These are phyloP conservation scores for Fallopia convolvulus DNA, from an alignment of 148 eudicot genomes.

Conservation along the genomic window DNA sequence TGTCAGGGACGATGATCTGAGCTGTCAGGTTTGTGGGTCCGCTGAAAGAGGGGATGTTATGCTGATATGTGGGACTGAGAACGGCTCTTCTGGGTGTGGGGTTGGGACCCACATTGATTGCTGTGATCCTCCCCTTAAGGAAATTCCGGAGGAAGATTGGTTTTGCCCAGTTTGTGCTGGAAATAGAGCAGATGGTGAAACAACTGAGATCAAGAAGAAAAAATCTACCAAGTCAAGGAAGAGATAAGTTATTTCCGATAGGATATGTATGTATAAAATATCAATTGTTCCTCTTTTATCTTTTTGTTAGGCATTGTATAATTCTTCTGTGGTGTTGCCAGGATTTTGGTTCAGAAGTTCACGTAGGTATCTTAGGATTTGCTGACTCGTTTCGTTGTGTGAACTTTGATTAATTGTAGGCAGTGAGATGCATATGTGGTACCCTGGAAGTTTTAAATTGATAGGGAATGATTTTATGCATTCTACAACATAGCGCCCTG, in stretches of 20 bases:
- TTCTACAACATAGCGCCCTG: too few species aligned
- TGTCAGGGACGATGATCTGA: slow-evolving; percentile 24
- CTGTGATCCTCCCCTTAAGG: slow-evolving; percentile 70
- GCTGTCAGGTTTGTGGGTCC: slow-evolving; percentile 61
- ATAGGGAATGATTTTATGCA: background rate
- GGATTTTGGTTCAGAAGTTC: background rate
- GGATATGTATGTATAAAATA: background rate
- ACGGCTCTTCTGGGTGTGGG: slow-evolving; percentile 67
- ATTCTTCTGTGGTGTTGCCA: background rate
- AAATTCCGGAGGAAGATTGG: slow-evolving; percentile 79
- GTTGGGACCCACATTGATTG: slow-evolving; percentile 74
- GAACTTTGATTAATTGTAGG: background rate
- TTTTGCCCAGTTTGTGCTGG: slow-evolving; percentile 53
- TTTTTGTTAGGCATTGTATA: background rate
- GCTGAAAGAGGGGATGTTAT: slow-evolving; percentile 75
- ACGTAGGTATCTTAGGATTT: background rate
- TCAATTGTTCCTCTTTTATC: background rate
- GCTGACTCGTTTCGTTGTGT: background rate
- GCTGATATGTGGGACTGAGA: slow-evolving; percentile 79
- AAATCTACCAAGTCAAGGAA: slow-evolving; percentile 18
- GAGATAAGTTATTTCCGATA: slow-evolving; percentile 14
- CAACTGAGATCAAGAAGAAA: slow-evolving; percentile 20
- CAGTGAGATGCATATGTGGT: background rate
- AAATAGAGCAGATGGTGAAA: slow-evolving; percentile 7
- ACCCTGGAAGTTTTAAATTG: background rate